phyloP scores from a whole-genome alignment of 1,284 basidiomycete genomes.

The Tetrapyrgos nigripes region DNA sequence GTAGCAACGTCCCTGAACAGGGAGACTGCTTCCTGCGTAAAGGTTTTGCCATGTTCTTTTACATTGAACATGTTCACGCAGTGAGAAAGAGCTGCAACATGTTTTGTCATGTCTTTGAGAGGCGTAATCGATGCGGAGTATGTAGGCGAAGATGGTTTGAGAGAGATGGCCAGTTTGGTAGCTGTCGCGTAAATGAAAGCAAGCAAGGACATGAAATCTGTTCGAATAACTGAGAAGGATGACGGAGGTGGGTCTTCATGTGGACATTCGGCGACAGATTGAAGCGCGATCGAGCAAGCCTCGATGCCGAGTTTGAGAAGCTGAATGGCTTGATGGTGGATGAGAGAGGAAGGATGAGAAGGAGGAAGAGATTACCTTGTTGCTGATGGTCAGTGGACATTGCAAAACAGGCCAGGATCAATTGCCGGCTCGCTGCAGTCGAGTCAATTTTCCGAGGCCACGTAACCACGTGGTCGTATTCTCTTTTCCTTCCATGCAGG shows the following conservation, averaged over 20 bases:
- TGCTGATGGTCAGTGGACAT: slow-evolving; percentile 45
- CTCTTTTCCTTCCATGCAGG: background rate
- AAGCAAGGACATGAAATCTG: slow-evolving; percentile 67
- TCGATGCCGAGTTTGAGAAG: slow-evolving; percentile 34
- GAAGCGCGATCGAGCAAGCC: slow-evolving; percentile 53
- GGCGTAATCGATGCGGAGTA: slow-evolving; percentile 60
- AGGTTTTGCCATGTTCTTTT: slow-evolving; percentile 54
- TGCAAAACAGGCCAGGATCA: slow-evolving; percentile 4
- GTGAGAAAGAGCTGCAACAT: slow-evolving; percentile 62
- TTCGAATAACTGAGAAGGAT: slow-evolving; percentile 48
- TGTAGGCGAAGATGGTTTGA: slow-evolving; percentile 66
- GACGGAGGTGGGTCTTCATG: slow-evolving; percentile 30
- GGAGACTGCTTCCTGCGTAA: slow-evolving; percentile 55
- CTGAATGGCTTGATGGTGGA: background rate
- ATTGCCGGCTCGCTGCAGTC: too few relatives aligned
- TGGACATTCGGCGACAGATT: slow-evolving; percentile 19
- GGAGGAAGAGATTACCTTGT: slow-evolving; percentile 32
- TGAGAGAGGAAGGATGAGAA: slow-evolving; percentile 4
- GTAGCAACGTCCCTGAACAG: slow-evolving; percentile 53
- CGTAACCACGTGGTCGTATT: background rate
- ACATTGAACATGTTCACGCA: slow-evolving; percentile 59
- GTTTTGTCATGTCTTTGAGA: slow-evolving; percentile 61
- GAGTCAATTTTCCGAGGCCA: too few relatives aligned
- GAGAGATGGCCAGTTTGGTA: slow-evolving; percentile 70
- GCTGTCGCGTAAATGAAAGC: slow-evolving; percentile 63